A percentile compares a stretch with the other conserved stretches of the same genome.
phyloP scores from a whole-genome alignment of 352 stramenopile species.

The Pythium folliculosum region DNA sequence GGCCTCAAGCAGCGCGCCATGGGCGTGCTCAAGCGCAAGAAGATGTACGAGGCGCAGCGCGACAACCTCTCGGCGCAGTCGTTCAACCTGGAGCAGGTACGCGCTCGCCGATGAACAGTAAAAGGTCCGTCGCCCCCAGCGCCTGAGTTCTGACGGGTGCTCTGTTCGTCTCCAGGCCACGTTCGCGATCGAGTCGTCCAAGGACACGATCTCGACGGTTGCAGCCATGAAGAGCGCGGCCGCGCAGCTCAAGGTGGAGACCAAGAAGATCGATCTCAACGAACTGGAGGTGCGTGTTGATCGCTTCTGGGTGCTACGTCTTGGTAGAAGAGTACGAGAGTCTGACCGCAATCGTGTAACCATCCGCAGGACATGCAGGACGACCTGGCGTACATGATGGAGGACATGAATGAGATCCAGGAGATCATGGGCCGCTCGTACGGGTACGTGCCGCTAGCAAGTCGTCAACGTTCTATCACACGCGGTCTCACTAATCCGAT shows the following conservation, averaged over 20 bases:
- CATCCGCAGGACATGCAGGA: constrained; percentile 90
- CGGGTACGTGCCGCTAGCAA: constrained; percentile 42
- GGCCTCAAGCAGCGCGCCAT: constrained; percentile 83
- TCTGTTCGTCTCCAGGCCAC: constrained; percentile 39
- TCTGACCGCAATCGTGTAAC: no score
- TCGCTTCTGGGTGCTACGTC: neutral
- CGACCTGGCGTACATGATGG: constrained; percentile 96
- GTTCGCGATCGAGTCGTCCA: constrained; percentile 92
- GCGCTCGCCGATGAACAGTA: neutral
- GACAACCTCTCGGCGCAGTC: constrained; percentile 81
- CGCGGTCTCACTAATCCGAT: neutral
- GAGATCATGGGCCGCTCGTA: constrained; percentile 96
- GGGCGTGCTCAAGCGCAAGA: constrained; percentile 88
- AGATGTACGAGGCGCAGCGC: constrained; percentile 86
- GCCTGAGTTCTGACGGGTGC: no score
- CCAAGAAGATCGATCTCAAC: constrained; percentile 96
- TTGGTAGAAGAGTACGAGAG: no score
- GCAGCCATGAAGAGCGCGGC: constrained; percentile 94
- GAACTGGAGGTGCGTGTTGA: constrained; percentile 86
- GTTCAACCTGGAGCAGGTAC: constrained; percentile 87
- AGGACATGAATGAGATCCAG: constrained; percentile 99
- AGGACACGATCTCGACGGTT: constrained; percentile 92
- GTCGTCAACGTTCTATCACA: neutral
- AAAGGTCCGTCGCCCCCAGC: no score
- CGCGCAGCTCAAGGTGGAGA: constrained; percentile 92